These are phyloP conservation scores for Pseudocercospora cruenta DNA, from an alignment of 2,329 filamentous ascomycete genomes.

Conservation along the genomic window DNA sequence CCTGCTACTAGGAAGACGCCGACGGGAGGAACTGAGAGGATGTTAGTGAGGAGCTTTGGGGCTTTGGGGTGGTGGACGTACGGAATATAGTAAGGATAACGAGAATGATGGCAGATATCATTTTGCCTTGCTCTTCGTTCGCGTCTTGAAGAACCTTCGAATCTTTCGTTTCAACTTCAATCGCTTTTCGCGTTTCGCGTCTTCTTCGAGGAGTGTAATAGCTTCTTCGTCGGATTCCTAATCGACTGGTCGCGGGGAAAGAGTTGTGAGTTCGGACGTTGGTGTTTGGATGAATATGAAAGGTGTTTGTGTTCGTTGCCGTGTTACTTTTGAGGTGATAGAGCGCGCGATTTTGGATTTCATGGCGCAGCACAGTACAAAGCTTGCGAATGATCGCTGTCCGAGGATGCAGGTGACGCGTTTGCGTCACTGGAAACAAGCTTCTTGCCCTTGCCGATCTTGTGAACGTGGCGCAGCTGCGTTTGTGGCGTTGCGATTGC, in stretches of 20 bases:
- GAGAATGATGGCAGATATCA: slow-evolving; percentile 43
- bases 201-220: not conserved
- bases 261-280: not conserved
- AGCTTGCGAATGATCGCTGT: not conserved
- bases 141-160: not conserved
- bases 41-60: not conserved
- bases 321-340: not conserved
- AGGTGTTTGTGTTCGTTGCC: not conserved
- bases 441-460: not conserved
- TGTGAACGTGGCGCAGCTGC: not conserved
- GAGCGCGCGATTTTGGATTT: not conserved
- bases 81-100: slow-evolving; percentile 52
- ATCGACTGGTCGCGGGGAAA: slow-evolving; percentile 2
- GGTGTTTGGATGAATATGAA: not conserved
- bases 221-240: not conserved
- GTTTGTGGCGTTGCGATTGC: not conserved
- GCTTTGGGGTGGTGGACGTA: slow-evolving; percentile 26
- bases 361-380: not conserved
- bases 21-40: slow-evolving; percentile 49
- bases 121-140: slow-evolving; percentile 5
- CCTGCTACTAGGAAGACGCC: slow-evolving; percentile 55
- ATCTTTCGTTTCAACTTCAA: not conserved
- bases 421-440: slow-evolving; percentile 1
- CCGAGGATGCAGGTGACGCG: not conserved
- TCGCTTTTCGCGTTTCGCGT: not conserved